phyloP scores from a whole-genome alignment of 2,329 filamentous ascomycete species.

The Cyphellophora attinorum region DNA sequence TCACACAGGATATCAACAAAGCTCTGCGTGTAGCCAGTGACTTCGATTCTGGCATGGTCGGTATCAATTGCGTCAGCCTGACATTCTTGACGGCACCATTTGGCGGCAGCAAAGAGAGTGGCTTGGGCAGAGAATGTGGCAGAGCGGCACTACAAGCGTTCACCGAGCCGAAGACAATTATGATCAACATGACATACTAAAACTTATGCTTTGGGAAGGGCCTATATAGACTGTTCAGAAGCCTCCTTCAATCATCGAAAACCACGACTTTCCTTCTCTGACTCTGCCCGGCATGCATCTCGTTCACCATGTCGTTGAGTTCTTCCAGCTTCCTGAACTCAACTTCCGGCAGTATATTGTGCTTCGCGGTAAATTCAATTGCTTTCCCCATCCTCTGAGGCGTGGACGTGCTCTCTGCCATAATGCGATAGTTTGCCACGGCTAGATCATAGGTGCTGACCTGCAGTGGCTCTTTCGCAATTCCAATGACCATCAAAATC shows the following conservation, averaged over 20 bases:
- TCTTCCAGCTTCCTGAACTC: slow-evolving; percentile 5
- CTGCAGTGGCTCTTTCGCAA: slow-evolving; percentile 4
- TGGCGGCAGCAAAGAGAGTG: too few relatives aligned
- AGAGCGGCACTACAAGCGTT: too few relatives aligned
- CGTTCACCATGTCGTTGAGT: slow-evolving; percentile 5
- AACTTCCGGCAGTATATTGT: slow-evolving; percentile 4
- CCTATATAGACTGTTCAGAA: too few relatives aligned
- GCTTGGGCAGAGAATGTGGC: too few relatives aligned
- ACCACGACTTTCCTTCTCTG: too few relatives aligned
- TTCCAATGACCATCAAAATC: slow-evolving; percentile 6
- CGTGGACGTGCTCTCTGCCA: slow-evolving; percentile 4
- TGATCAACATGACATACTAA: too few relatives aligned
- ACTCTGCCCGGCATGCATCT: slow-evolving; percentile 4
- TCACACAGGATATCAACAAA: slow-evolving; percentile 28
- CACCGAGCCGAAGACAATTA: too few relatives aligned
- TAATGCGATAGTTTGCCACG: slow-evolving; percentile 5
- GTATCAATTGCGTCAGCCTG: too few relatives aligned
- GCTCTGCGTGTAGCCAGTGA: slow-evolving; percentile 29
- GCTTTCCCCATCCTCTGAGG: slow-evolving; percentile 6
- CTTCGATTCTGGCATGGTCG: slow-evolving; percentile 33
- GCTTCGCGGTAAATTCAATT: slow-evolving; percentile 4
- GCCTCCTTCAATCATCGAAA: too few relatives aligned
- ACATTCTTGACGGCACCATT: too few relatives aligned
- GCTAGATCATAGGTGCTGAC: slow-evolving; percentile 3
- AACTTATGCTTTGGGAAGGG: too few relatives aligned